These are phyloP conservation scores for Boletus bicolor DNA, from an alignment of 768 basidiomycete species.

Conservation along the genomic window DNA sequence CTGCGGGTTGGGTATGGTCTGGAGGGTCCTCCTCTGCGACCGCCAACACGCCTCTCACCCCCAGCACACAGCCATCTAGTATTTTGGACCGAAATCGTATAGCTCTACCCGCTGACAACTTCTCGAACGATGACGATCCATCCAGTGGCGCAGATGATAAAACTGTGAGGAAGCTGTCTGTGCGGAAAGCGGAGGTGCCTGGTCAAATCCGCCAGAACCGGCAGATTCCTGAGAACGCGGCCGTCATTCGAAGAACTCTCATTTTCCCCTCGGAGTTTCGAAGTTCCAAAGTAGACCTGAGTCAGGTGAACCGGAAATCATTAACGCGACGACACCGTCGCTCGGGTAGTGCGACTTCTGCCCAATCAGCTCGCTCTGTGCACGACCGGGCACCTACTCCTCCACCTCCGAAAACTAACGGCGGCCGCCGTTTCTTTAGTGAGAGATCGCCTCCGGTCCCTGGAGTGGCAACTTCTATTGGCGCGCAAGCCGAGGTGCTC, in stretches of 20 bases:
- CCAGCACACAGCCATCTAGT: conserved; percentile 17
- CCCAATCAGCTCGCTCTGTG: conserved; percentile 66
- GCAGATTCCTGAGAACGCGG: conserved; percentile 36
- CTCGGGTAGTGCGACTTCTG: conserved; percentile 56
- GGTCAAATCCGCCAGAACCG: conserved; percentile 31
- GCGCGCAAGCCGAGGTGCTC: conserved; percentile 36
- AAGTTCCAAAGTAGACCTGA: conserved; percentile 55
- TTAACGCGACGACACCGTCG: conserved; percentile 51
- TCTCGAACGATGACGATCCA: conserved; percentile 30
- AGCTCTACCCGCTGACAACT: conserved; percentile 23
- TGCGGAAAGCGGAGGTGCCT: conserved; percentile 23
- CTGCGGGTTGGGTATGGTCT: conserved; percentile 42
- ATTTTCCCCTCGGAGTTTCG: conserved; percentile 71
- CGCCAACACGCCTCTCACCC: conserved; percentile 20
- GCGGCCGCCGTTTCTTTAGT: conserved; percentile 58
- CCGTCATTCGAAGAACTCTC: conserved; percentile 74
- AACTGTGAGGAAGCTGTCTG: conserved; percentile 28
- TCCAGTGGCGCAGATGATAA: conserved; percentile 27
- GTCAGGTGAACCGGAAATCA: conserved; percentile 51
- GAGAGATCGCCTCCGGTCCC: conserved; percentile 71
- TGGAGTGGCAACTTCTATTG: conserved; percentile 51
- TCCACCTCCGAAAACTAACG: conserved; percentile 65
- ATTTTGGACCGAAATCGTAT: conserved; percentile 14
- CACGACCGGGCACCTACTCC: conserved; percentile 83
- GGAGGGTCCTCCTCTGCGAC: conserved; percentile 19